phyloP scores from a whole-genome alignment of 208 protist species.

The Acanthamoeba comandoni region DNA sequence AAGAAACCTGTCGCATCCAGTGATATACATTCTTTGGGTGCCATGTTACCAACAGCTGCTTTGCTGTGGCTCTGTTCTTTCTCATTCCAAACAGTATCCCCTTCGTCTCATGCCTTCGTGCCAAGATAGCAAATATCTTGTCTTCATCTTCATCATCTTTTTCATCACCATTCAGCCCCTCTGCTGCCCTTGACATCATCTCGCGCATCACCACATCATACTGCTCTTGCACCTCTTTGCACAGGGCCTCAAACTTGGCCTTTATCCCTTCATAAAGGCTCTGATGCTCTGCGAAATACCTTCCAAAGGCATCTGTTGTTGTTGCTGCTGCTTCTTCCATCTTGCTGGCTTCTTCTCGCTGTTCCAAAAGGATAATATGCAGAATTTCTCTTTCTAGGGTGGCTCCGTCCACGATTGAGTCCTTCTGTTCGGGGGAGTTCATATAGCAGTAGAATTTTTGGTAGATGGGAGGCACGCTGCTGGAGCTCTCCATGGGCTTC shows the following conservation, averaged over 20 bases:
- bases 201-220: no score
- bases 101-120: neutral
- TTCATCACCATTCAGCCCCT: neutral
- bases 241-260: no score
- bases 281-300: no score
- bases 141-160: slow-evolving; percentile 6
- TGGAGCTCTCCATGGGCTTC: slow-evolving; percentile 17
- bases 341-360: no score
- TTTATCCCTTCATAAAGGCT: no score
- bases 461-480: slow-evolving; percentile 35
- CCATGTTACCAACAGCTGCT: neutral
- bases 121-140: neutral
- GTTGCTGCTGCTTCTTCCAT: neutral
- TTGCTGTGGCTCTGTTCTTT: neutral
- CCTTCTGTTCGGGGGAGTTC: slow-evolving; percentile 29
- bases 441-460: slow-evolving; percentile 43
- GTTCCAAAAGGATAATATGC: slow-evolving; percentile 7
- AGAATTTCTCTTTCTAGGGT: slow-evolving; percentile 32
- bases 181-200: neutral
- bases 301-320: neutral
- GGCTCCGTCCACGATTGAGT: slow-evolving; percentile 12
- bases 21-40: neutral
- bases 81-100: slow-evolving; percentile 36
- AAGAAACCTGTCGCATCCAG: no score
- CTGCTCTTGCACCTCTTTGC: no score